These are phyloP conservation scores for Wickerhamiella spandovensis DNA, from an alignment of 805 yeast genomes.

Conservation along the genomic window DNA sequence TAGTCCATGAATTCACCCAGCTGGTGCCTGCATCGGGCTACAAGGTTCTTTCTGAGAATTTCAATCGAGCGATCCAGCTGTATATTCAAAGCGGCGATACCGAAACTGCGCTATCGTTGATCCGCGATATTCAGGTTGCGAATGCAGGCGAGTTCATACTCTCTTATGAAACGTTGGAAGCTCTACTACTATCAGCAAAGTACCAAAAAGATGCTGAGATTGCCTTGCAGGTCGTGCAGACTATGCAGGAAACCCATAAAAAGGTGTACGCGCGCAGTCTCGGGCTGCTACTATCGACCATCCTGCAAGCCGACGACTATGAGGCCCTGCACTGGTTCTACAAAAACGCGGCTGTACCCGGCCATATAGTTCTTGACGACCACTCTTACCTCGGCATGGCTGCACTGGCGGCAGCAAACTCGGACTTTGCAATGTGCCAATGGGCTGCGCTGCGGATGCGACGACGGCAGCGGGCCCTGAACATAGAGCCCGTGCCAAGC, in stretches of 20 bases:
- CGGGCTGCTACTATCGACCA: conserved; percentile 21
- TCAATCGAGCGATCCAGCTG: conserved; percentile 13
- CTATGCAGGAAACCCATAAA: conserved; percentile 9
- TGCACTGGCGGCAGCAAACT: conserved; percentile 17
- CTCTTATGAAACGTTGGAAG: conserved; percentile 17
- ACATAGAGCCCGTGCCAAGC: background rate
- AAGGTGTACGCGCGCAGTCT: conserved; percentile 21
- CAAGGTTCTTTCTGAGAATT: conserved; percentile 3
- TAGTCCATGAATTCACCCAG: conserved; percentile 7
- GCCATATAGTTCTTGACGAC: conserved; percentile 22
- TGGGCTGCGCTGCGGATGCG: conserved; percentile 22
- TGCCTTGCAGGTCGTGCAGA: conserved; percentile 16
- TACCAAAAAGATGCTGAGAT: conserved; percentile 19
- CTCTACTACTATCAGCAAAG: conserved; percentile 17
- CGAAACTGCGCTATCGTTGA: conserved; percentile 17
- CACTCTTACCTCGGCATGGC: conserved; percentile 18
- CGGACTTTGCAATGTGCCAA: conserved; percentile 20
- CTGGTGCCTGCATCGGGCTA: conserved; percentile 12
- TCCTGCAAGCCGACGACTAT: conserved; percentile 15
- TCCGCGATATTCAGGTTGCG: conserved; percentile 17
- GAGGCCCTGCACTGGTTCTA: conserved; percentile 19
- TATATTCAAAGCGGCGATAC: conserved; percentile 12
- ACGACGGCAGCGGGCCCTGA: conserved; percentile 16
- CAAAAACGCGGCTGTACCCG: conserved; percentile 20
- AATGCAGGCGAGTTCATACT: conserved; percentile 15